Conservation (phyloP, 257 asterid species). For the Phtheirospermum japonicum region DNA sequence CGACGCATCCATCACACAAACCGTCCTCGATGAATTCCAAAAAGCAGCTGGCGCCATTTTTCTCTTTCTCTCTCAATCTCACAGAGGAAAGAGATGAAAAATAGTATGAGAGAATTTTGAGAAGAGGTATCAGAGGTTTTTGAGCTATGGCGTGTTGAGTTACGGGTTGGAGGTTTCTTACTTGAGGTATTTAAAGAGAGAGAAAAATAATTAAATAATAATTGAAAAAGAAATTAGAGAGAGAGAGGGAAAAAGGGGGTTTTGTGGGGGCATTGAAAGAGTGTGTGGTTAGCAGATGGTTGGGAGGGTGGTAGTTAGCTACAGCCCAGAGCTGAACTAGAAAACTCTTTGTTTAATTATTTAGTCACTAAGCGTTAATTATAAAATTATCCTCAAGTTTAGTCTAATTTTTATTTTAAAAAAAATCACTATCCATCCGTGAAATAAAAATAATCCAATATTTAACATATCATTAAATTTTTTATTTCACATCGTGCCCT, state of each 20-base stretch:
- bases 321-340: not conserved
- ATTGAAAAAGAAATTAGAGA: not conserved
- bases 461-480: no score
- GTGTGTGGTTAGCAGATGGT: constrained; percentile 54
- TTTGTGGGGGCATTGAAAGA: constrained; percentile 43
- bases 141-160: not conserved
- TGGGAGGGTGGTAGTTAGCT: constrained; percentile 49
- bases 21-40: constrained; percentile 43
- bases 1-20: constrained; percentile 93
- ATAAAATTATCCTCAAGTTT: no score
- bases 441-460: no score
- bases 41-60: constrained; percentile 38
- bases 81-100: not conserved
- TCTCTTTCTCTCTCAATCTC: not conserved
- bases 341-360: no score
- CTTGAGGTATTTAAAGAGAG: constrained; percentile 34
- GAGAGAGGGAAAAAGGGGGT: not conserved
- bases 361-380: no score
- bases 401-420: no score
- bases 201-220: not conserved
- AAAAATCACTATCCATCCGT: no score
- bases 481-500: no score
- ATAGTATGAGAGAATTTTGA: not conserved
- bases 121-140: constrained; percentile 3
- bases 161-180: constrained; percentile 5